Evolutionary conservation across 805 yeast genomes (phyloP).

Genomic region (Sugiyamaella smithiae): DNA sequence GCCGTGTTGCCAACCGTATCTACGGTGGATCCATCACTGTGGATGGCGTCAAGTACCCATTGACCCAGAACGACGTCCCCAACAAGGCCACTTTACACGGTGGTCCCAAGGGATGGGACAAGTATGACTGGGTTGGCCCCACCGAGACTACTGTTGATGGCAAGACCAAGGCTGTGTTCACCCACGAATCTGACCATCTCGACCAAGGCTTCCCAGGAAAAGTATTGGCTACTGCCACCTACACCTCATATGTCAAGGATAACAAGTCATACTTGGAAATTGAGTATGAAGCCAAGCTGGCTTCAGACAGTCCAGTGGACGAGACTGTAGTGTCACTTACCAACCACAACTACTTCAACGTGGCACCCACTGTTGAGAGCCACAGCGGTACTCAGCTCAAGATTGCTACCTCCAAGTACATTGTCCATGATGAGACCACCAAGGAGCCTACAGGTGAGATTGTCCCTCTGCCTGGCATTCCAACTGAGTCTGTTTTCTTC

Average conservation of each 20-base stretch:
- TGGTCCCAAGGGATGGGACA: conserved; percentile 52
- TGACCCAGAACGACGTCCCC: conserved; percentile 30
- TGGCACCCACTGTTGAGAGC: conserved; percentile 30
- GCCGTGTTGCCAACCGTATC: conserved; percentile 63
- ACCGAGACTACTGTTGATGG: conserved; percentile 33
- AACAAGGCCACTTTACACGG: conserved; percentile 53
- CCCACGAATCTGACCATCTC: conserved; percentile 45
- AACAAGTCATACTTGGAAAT: conserved; percentile 41
- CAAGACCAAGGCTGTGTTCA: conserved; percentile 34
- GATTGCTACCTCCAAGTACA: conserved; percentile 39
- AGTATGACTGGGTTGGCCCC: conserved; percentile 53
- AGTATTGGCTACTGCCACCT: conserved; percentile 45
- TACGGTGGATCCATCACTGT: conserved; percentile 42
- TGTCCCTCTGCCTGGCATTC: conserved; percentile 30
- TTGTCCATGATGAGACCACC: conserved; percentile 43
- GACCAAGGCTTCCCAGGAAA: conserved; percentile 62
- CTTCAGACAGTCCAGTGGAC: conserved; percentile 35
- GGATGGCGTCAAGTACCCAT: conserved; percentile 40
- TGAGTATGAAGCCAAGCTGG: conserved; percentile 46
- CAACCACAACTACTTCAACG: conserved; percentile 62
- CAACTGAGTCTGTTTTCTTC: conserved; percentile 21
- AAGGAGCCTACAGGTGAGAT: conserved; percentile 49
- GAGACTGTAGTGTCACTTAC: conserved; percentile 56
- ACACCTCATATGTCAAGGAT: conserved; percentile 37
- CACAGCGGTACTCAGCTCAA: conserved; percentile 41